Evolutionary conservation across 495 filamentous ascomycete species (phyloP).

Genomic region (Annulohypoxylon stygium): DNA sequence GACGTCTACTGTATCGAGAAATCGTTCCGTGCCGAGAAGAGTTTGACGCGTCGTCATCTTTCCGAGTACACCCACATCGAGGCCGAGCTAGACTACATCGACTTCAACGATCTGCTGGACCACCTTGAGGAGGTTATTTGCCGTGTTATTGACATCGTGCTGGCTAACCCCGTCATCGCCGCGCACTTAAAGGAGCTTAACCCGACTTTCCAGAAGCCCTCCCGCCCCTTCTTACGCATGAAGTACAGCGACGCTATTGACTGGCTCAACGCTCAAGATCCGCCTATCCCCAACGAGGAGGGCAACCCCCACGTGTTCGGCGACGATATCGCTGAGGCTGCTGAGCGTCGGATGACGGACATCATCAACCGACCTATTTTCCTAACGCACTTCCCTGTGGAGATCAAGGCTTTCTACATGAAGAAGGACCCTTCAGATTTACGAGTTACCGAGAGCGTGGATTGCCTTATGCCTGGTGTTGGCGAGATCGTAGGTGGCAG

Average conservation of each 20-base stretch:
- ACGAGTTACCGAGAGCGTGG: slow-evolving; percentile 95
- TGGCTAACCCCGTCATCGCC: slow-evolving; percentile 78
- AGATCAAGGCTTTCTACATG: slow-evolving; percentile 99
- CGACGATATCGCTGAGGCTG: slow-evolving; percentile 98
- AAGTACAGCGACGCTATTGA: slow-evolving; percentile 92
- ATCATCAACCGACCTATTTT: slow-evolving; percentile 95
- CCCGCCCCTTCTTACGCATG: slow-evolving; percentile 94
- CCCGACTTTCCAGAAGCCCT: slow-evolving; percentile 83
- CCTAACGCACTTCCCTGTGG: slow-evolving; percentile 94
- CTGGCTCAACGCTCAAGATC: slow-evolving; percentile 87
- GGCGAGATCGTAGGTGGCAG: slow-evolving; percentile 97
- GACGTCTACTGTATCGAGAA: slow-evolving; percentile 98
- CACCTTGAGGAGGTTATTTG: slow-evolving; percentile 93
- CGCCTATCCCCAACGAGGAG: slow-evolving; percentile 88
- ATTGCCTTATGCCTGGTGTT: slow-evolving; percentile 95
- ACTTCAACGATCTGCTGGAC: slow-evolving; percentile 89
- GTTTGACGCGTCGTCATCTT: slow-evolving; percentile 91
- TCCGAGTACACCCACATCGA: slow-evolving; percentile 98
- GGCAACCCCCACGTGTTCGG: slow-evolving; percentile 90
- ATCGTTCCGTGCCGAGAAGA: slow-evolving; percentile 98
- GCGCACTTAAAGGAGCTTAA: slow-evolving; percentile 85
- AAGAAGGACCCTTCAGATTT: slow-evolving; percentile 85
- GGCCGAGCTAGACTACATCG: slow-evolving; percentile 96
- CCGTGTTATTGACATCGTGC: slow-evolving; percentile 80
- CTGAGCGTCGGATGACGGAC: slow-evolving; percentile 97